Percentiles rank a stretch among this genome's conserved stretches.
These are phyloP conservation scores for Fusarium duplospermum DNA, from an alignment of 2,329 filamentous ascomycete genomes.

Conservation along the genomic window DNA sequence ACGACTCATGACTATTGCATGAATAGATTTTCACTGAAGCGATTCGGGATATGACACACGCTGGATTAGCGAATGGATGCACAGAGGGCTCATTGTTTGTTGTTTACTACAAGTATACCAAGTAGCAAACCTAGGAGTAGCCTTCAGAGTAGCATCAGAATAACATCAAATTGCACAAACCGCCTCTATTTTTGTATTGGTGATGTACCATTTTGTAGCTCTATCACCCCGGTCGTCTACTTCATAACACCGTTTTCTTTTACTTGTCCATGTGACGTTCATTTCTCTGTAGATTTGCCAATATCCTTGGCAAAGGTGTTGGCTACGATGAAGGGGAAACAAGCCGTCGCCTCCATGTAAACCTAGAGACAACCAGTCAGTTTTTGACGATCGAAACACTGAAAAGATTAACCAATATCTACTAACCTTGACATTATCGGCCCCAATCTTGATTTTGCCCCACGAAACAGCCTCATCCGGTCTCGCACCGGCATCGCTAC, in stretches of 20 bases:
- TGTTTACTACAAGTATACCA: background rate
- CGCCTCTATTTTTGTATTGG: background rate
- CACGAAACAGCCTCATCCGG: constrained; percentile 98
- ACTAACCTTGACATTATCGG: constrained; percentile 86
- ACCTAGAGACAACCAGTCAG: constrained; percentile 56
- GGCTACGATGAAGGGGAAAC: constrained; percentile 74
- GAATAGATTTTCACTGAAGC: background rate
- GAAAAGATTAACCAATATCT: background rate
- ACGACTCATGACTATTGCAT: background rate
- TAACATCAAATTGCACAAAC: background rate
- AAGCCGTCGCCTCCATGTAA: constrained; percentile 72
- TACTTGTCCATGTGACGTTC: background rate
- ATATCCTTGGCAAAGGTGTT: constrained; percentile 72
- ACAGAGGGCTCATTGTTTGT: background rate
- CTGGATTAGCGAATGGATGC: background rate
- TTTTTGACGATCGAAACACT: background rate
- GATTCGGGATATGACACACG: background rate
- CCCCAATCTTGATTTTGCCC: constrained; percentile 96
- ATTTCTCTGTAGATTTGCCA: constrained; percentile 26
- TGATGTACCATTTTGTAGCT: background rate
- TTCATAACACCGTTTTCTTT: background rate
- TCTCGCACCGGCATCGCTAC: constrained; percentile 92
- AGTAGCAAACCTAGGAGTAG: background rate
- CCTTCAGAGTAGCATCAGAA: background rate
- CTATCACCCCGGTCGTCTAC: background rate